Conservation (phyloP, 306 rosid species). For the Dicorynia guianensis region DNA sequence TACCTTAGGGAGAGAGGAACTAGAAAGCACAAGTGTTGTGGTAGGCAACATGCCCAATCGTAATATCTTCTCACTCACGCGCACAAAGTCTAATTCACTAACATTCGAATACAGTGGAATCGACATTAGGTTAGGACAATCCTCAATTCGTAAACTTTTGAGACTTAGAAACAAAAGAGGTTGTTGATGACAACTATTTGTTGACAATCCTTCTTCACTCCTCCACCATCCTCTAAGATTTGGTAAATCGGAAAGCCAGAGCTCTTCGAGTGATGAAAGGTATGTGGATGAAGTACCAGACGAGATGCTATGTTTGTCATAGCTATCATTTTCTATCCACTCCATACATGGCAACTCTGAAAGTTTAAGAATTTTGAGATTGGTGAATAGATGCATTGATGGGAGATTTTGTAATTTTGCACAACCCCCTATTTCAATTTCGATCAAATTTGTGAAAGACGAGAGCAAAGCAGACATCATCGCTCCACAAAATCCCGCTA, state of each 20-base stretch:
- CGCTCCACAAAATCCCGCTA: not conserved
- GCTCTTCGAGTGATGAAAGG: not conserved
- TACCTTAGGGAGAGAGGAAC: not conserved
- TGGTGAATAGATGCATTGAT: not conserved
- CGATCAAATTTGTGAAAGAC: not conserved
- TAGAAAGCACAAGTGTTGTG: not conserved
- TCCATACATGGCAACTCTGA: not conserved
- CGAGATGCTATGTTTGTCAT: no score
- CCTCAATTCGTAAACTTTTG: fast-evolving
- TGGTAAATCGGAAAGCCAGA: fast-evolving
- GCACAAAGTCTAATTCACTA: fast-evolving
- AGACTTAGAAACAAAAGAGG: not conserved
- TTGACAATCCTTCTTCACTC: not conserved
- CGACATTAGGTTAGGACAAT: not conserved
- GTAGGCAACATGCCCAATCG: not conserved
- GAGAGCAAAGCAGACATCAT: not conserved
- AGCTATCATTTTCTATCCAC: not conserved
- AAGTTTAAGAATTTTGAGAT: not conserved
- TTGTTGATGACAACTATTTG: not conserved
- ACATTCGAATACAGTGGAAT: not conserved
- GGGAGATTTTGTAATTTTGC: conserved; percentile 16
- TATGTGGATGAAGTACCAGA: not conserved
- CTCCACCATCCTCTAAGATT: conserved; percentile 23
- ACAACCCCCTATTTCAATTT: fast-evolving
- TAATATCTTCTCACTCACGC: not conserved